Percentiles rank a stretch among this genome's conserved stretches.
Conservation (phyloP, 2,329 filamentous ascomycete genomes). For the Fusarium abutilonis region DNA sequence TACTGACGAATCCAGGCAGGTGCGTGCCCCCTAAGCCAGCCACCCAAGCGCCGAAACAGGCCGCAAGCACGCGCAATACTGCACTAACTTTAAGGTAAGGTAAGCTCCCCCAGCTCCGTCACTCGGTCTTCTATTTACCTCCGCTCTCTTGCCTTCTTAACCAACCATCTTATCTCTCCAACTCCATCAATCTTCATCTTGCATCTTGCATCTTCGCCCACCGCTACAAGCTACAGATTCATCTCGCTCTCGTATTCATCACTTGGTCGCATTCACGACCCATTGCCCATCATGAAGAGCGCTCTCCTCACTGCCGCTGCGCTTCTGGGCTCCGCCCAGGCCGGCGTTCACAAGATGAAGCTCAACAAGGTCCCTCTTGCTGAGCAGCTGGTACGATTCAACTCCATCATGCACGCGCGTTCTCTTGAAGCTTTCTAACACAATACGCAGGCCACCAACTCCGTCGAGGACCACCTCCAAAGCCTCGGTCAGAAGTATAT, state of each 20-base stretch:
- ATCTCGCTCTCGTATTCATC: background rate
- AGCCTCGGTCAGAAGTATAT: slow-evolving; percentile 96
- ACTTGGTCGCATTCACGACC: background rate
- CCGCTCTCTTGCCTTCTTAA: slow-evolving; percentile 38
- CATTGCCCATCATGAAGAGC: slow-evolving; percentile 79
- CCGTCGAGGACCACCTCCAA: slow-evolving; percentile 82
- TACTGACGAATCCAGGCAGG: slow-evolving; percentile 40
- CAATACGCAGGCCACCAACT: slow-evolving; percentile 72
- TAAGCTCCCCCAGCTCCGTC: slow-evolving; percentile 42
- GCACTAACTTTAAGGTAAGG: slow-evolving; percentile 7
- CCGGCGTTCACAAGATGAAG: slow-evolving; percentile 94
- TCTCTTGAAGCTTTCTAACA: slow-evolving; percentile 21
- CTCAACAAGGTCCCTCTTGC: slow-evolving; percentile 94
- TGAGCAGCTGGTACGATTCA: slow-evolving; percentile 83
- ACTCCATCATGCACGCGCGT: slow-evolving; percentile 2
- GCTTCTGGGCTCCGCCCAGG: slow-evolving; percentile 84
- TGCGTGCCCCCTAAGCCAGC: slow-evolving; percentile 17
- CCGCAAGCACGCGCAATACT: slow-evolving; percentile 43
- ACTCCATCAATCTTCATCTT: slow-evolving; percentile 36
- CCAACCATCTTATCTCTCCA: slow-evolving; percentile 42
- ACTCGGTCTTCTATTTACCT: slow-evolving; percentile 32
- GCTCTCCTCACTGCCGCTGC: slow-evolving; percentile 80
- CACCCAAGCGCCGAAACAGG: slow-evolving; percentile 39
- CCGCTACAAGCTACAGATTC: background rate
- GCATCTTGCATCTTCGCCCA: slow-evolving; percentile 27